Base-by-base conservation (phyloP, 2,329 filamentous ascomycete species). In the Ramularia endophylla region DNA sequence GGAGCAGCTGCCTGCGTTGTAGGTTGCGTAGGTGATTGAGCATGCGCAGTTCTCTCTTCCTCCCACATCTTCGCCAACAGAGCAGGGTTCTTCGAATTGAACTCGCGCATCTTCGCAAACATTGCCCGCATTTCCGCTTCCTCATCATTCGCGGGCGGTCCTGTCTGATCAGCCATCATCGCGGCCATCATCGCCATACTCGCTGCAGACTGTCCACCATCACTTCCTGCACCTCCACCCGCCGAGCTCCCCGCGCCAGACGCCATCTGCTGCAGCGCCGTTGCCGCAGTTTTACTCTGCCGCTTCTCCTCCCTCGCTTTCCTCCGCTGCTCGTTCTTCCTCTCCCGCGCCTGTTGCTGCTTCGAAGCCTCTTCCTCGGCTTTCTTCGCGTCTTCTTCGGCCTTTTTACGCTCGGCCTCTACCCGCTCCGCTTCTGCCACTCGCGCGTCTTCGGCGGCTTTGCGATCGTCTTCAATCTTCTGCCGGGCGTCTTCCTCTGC, bases 81-180 rank as follows among this genome's bases (percentile, higher is more conserved):
- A 8, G 62, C 60, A 3, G 77, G 77, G 49, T 80, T 73, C 51
- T 72, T 71, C 18, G 61, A 60, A 44, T 77, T 76, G 44, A 76
- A 70, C 46, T 77, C 69, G 28, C 74, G 65, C 73, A 80, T 78
- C 50, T 73, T 76, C 27, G 73, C 68, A 59, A 78, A 73, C 67
- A 78, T 71, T 2, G 64, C 63, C 42, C 71, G 68, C 59, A 78
- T 74, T 51, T 77, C 69, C 2, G 61, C 57, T 46, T 73, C 74
- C 36, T 74, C 67, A 16, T 62, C 62, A 27, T 63, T 62, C 2
- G 47, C 47, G 6, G 51, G 53, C 15, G 55, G 52, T 8, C 33
- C 44, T 13, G 49, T 50, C 27, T 43, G 38, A 38, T 52, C 47
- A 22, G 36, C 43, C 40, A 47, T 47, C 43, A 46, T 44, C 17